Percentiles rank a stretch among this genome's conserved stretches.
These are phyloP conservation scores for Nannizzia gypsea DNA, from an alignment of 2,329 filamentous ascomycete species.

Conservation along the genomic window DNA sequence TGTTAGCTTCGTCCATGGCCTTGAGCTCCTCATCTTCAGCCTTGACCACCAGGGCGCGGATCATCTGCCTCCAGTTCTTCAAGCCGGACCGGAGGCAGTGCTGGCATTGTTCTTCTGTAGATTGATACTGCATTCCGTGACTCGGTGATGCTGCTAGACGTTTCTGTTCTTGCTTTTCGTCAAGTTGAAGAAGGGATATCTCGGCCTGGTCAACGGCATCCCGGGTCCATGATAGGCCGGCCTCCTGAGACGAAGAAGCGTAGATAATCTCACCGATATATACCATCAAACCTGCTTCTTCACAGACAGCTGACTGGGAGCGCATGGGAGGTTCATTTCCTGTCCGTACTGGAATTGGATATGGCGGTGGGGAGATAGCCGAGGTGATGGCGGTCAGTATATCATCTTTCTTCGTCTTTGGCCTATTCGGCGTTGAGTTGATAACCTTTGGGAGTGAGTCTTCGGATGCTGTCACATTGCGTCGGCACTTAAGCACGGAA, in stretches of 20 bases:
- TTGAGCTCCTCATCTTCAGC: conserved; percentile 28
- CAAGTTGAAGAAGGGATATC: conserved; percentile 40
- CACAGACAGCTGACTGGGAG: conserved; percentile 55
- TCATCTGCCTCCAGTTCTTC: conserved; percentile 74
- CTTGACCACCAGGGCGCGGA: conserved; percentile 47
- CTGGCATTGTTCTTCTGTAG: conserved; percentile 51
- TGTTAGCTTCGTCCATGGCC: conserved; percentile 23
- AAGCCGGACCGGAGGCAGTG: conserved; percentile 68
- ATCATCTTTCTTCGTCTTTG: conserved; percentile 17
- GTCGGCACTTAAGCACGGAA: conserved; percentile 68
- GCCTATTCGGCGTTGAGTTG: conserved; percentile 14
- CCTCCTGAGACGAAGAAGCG: conserved; percentile 51
- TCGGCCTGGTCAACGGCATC: conserved; percentile 76
- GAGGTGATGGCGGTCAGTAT: conserved; percentile 30
- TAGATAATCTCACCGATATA: conserved; percentile 94
- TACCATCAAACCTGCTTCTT: conserved; percentile 74
- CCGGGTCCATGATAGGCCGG: conserved; percentile 78
- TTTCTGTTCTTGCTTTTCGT: conserved; percentile 19
- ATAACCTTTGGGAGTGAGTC: conserved; percentile 16
- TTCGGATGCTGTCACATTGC: conserved; percentile 40
- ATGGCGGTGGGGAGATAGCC: conserved; percentile 45
- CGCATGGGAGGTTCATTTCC: conserved; percentile 58
- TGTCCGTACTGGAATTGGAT: conserved; percentile 58
- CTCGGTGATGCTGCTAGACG: not conserved
- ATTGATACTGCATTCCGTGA: conserved; percentile 18